Evolutionary conservation across 2,329 filamentous ascomycete species (phyloP), one percentile per base, ranked within the genome.

Genomic region (Arthroderma sp.): DNA sequence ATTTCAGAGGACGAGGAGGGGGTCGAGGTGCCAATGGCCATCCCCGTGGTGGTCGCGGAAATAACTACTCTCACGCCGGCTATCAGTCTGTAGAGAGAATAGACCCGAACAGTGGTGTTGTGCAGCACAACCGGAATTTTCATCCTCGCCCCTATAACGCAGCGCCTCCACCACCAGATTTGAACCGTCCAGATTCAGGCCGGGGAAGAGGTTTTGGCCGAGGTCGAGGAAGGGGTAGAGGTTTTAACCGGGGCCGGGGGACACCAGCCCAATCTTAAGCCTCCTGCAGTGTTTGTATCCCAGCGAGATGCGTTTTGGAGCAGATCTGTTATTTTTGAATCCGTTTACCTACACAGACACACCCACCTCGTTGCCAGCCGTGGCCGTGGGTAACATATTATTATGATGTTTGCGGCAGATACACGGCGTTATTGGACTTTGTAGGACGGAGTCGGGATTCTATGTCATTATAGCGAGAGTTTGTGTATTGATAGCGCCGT

Each of bases 101-200:
- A 44, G 70, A 74, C 53, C 65, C 69, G 4, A 57, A 62, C 5
- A 67, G 68, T 31, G 71, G 70, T 27, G 64, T 77, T 5, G 56
- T 74, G n/a, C 56, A 62, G 40, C 68, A 70, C 54, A 75, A 74
- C 53, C 69, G 68, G 2, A 65, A 64, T 40, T 76, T 76, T 57
- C 61, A 65, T 38, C 70, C 72, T 8, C 68, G 71, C 49, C 61
- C 61, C 50, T 71, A 71, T 49, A 58, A 59, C 43, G 67, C 63
- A 46, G 69, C 71, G 4, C 69, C 71, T 29, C 65, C 65, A 30
- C 65, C 65, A n/a, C 49, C 59, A 15, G 54, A 40, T 42, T 47
- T 67, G 29, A 59, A 62, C 22, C 53, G 58, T 15, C 49, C 55
- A 34, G 53, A 58, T 37, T 32, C 30, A 3, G 44, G 52, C 22